phyloP scores from a whole-genome alignment of 139 green algal genomes.

The Chlorella sp. region DNA sequence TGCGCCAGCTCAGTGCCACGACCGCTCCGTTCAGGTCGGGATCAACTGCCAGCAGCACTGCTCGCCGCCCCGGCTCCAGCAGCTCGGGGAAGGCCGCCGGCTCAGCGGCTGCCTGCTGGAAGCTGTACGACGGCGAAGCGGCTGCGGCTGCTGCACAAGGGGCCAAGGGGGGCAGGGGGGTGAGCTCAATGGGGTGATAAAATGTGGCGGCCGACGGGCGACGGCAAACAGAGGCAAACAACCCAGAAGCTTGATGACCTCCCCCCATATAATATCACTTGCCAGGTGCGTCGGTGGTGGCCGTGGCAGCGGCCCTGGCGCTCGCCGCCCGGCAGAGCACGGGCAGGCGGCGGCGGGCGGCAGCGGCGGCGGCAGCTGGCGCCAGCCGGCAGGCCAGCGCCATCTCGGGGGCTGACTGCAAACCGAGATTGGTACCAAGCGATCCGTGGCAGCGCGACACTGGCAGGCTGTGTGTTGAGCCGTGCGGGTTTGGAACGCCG shows the following conservation, averaged over 20 bases:
- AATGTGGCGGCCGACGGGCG: too few species aligned
- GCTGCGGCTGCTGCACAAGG: not conserved
- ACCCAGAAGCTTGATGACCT: too few species aligned
- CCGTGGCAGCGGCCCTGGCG: not conserved
- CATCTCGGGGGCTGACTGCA: not conserved
- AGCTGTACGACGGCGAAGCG: not conserved
- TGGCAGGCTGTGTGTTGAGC: too few species aligned
- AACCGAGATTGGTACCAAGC: too few species aligned
- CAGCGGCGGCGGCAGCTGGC: not conserved
- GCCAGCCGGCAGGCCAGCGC: not conserved
- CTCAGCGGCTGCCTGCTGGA: not conserved
- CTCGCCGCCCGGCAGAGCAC: not conserved
- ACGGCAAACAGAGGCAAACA: too few species aligned
- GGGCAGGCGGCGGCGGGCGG: not conserved
- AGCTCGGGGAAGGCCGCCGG: constrained; percentile 39
- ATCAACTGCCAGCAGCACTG: constrained; percentile 70
- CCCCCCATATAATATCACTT: not conserved
- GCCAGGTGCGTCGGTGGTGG: not conserved
- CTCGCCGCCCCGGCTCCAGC: not conserved
- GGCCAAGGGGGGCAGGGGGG: too few species aligned
- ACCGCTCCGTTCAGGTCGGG: constrained; percentile 69
- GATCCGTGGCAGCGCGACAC: too few species aligned
- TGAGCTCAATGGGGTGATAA: too few species aligned
- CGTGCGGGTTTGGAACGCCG: too few species aligned
- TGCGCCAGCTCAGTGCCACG: constrained; percentile 48